Base-by-base conservation (phyloP, 768 basidiomycete species). In the Porpolomopsis calyptriformis region DNA sequence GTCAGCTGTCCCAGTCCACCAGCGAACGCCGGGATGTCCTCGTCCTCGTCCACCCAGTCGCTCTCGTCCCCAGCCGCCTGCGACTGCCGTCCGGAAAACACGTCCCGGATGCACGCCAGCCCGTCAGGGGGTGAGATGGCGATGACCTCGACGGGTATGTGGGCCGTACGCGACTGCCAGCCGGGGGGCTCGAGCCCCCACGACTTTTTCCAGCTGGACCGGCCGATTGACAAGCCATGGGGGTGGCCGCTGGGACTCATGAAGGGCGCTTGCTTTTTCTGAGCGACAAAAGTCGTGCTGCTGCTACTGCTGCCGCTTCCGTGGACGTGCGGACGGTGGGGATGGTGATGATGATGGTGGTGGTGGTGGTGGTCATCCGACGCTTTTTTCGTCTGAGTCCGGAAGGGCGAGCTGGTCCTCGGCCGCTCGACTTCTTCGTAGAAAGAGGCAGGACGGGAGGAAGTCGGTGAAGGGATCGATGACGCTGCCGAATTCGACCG, bases 31-130 rank as follows among this genome's bases (percentile, higher is more conserved):
- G 72, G 72, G 6, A 78, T 62, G 53, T 88, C 85, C 5, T 89
- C 87, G 34, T 91, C 87, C 54, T 88, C 85, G 54, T 90, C 88
- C 11, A 87, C 82, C 87, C 87, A 90, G 52, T 89, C 86, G 38
- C 80, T 82, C 54, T 90, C 87, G 55, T 88, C 88, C 6, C 83
- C 82, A 42, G 72, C 59, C 53, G 55, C 75, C 35, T 75, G 51
- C 33, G 81, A 74, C 49, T 70, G 72, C 50, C 82, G 60, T 14
- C 82, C 78, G n/a, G 82, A 78, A 49, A 91, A 88, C 22, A 91
- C 87, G 52, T 91, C 87, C 31, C 87, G 72, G 22, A 91, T 73
- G 14, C 67, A 70, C 49, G 68, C 57, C 12, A 66, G 60, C 44
- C 44, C 45, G 4, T 76, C 74, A 12, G 63, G 60, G 20, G 81